Percentiles rank a stretch among this genome's conserved stretches.
Evolutionary conservation across 176 grass and related monocot species (phyloP).

Genomic region (Aegilops longissima): DNA sequence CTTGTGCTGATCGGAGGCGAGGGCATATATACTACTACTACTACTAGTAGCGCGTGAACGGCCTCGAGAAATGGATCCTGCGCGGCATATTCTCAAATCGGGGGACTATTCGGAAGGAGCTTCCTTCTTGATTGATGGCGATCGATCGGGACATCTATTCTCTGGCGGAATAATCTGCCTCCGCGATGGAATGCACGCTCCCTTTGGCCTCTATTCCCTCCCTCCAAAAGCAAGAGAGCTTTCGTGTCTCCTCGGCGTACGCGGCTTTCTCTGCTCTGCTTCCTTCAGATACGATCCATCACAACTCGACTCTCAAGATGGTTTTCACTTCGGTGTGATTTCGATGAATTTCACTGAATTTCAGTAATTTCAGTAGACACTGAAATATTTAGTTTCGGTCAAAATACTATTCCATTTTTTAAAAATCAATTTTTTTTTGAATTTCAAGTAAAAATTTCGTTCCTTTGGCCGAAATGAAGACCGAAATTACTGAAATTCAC

Average conservation of each 20-base stretch:
- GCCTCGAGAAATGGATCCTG: slow-evolving; percentile 27
- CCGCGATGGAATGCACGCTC: neutral
- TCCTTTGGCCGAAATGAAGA: no score
- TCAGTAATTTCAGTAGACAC: no score
- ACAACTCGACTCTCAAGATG: neutral
- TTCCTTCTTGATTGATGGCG: no score
- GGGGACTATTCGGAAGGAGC: slow-evolving; percentile 40
- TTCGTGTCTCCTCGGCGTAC: neutral
- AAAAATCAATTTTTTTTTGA: no score
- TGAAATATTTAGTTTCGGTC: no score
- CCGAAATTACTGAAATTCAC: no score
- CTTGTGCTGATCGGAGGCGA: neutral
- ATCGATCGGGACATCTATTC: no score
- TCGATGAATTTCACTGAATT: no score
- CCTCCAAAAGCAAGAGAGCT: neutral
- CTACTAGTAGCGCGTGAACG: neutral
- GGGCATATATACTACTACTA: slow-evolving; percentile 20
- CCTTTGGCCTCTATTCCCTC: neutral
- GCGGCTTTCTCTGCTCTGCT: neutral
- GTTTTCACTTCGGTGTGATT: no score
- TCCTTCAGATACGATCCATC: neutral
- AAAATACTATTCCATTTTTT: no score
- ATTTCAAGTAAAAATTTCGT: no score
- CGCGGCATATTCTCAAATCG: slow-evolving; percentile 40
- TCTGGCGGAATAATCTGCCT: slow-evolving; percentile 24